These are phyloP conservation scores for Rozella allomycis DNA, from an alignment of 371 early-diverging fungal species.

Conservation along the genomic window DNA sequence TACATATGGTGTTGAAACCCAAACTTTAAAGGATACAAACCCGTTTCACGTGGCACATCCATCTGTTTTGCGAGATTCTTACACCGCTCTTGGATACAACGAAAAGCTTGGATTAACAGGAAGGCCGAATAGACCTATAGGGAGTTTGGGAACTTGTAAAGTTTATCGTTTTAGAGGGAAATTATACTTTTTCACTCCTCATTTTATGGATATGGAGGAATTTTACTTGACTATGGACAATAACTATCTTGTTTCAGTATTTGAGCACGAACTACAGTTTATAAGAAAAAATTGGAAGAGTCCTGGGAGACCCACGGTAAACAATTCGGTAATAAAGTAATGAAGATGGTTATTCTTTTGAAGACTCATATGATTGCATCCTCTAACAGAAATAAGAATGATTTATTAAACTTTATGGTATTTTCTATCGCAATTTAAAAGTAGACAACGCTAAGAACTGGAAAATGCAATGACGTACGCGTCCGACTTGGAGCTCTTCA, in stretches of 20 bases:
- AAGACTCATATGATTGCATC: conserved; percentile 53
- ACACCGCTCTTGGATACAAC: conserved; percentile 46
- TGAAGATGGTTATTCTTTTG: conserved; percentile 44
- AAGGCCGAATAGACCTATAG: conserved; percentile 44
- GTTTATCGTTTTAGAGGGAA: conserved; percentile 60
- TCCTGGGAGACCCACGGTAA: conserved; percentile 66
- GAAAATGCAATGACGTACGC: conserved; percentile 25
- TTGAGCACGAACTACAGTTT: conserved; percentile 55
- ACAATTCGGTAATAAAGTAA: too few relatives aligned
- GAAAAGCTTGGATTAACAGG: conserved; percentile 52
- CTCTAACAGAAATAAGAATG: conserved; percentile 24
- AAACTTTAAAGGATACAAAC: conserved; percentile 38
- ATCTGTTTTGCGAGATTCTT: conserved; percentile 57
- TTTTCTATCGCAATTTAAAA: too few relatives aligned
- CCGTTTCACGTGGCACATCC: conserved; percentile 52
- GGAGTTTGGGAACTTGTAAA: conserved; percentile 54
- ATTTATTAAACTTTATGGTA: conserved; percentile 58
- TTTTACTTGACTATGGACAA: conserved; percentile 65
- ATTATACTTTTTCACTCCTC: conserved; percentile 61
- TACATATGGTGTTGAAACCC: conserved; percentile 55
- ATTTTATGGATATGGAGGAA: conserved; percentile 67
- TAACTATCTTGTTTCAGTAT: conserved; percentile 43
- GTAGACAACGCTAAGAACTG: conserved; percentile 52
- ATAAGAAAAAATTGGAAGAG: conserved; percentile 50
- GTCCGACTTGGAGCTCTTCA: conserved; percentile 42